Conservation (phyloP, 139 green algal species). For the Nannochloris sp. region DNA sequence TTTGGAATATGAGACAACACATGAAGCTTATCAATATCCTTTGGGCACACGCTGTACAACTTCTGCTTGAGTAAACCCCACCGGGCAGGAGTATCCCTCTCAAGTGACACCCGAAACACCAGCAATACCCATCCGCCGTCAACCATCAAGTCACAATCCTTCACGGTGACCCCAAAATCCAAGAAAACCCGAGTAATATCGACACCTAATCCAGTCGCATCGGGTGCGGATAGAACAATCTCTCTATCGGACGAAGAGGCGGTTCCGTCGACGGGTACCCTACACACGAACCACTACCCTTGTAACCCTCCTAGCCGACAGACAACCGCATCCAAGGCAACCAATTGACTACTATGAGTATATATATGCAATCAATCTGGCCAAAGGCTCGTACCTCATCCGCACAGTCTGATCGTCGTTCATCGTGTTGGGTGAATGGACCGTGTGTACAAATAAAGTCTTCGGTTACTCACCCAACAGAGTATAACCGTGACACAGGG, state of each 20-base stretch:
- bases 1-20: background rate
- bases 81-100: constrained; percentile 25
- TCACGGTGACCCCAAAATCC: constrained; percentile 45
- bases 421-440: too few relatives aligned
- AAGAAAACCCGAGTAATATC: constrained; percentile 42
- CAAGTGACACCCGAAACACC: constrained; percentile 28
- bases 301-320: too few relatives aligned
- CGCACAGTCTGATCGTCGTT: too few relatives aligned
- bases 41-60: constrained; percentile 10
- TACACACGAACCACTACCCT: too few relatives aligned
- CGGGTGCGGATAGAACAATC: constrained; percentile 42
- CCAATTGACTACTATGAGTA: too few relatives aligned
- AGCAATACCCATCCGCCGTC: constrained; percentile 54
- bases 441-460: too few relatives aligned
- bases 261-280: too few relatives aligned
- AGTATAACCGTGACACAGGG: too few relatives aligned
- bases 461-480: too few relatives aligned
- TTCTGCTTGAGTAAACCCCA: constrained; percentile 38
- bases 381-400: too few relatives aligned
- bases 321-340: too few relatives aligned
- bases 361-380: too few relatives aligned
- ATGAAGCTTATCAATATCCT: background rate
- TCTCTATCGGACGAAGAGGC: constrained; percentile 16
- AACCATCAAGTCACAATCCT: constrained; percentile 37
- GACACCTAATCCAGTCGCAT: constrained; percentile 35